Evolutionary conservation across 306 rosid species (phyloP).

Genomic region (Malus orientalis): DNA sequence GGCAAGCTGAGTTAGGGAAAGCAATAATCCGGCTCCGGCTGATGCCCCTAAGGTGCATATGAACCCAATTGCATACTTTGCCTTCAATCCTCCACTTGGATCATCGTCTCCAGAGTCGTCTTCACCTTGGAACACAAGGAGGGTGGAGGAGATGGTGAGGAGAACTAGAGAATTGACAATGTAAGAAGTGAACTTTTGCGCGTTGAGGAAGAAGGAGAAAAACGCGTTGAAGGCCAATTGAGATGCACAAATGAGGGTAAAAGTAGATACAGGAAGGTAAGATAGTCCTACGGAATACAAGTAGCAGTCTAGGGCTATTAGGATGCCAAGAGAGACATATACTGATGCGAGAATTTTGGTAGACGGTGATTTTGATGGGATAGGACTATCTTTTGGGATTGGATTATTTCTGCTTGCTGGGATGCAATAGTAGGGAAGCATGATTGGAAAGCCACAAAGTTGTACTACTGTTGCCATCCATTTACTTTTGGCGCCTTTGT

Average conservation of each 20-base stretch:
- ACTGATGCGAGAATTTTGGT: slow-evolving; percentile 1
- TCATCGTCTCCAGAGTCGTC: neutral
- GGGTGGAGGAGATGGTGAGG: slow-evolving; percentile 44
- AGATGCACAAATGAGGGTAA: slow-evolving; percentile 31
- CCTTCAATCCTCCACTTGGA: neutral
- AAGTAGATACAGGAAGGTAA: slow-evolving; percentile 47
- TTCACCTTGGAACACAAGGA: slow-evolving; percentile 23
- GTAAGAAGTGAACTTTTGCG: slow-evolving; percentile 42
- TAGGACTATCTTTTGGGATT: neutral
- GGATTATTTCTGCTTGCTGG: slow-evolving; percentile 9
- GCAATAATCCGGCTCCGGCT: slow-evolving; percentile 19
- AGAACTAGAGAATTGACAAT: slow-evolving; percentile 42
- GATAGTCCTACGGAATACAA: slow-evolving; percentile 26
- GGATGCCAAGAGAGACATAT: slow-evolving; percentile 24
- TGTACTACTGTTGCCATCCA: slow-evolving; percentile 28
- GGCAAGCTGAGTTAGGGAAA: slow-evolving; percentile 32
- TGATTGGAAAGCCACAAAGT: slow-evolving; percentile 32
- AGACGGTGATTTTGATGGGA: slow-evolving; percentile 5
- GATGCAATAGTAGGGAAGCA: slow-evolving; percentile 20
- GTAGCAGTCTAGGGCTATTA: slow-evolving; percentile 8
- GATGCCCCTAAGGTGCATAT: slow-evolving; percentile 36
- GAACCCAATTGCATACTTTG: slow-evolving; percentile 35
- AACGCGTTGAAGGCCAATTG: slow-evolving; percentile 47
- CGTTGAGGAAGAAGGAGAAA: slow-evolving; percentile 52
- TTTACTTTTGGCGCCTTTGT: slow-evolving; percentile 29